A percentile compares a stretch with the other conserved stretches of the same genome.
Conservation (phyloP, 2,329 filamentous ascomycete genomes). For the Aspergillus neoniger region DNA sequence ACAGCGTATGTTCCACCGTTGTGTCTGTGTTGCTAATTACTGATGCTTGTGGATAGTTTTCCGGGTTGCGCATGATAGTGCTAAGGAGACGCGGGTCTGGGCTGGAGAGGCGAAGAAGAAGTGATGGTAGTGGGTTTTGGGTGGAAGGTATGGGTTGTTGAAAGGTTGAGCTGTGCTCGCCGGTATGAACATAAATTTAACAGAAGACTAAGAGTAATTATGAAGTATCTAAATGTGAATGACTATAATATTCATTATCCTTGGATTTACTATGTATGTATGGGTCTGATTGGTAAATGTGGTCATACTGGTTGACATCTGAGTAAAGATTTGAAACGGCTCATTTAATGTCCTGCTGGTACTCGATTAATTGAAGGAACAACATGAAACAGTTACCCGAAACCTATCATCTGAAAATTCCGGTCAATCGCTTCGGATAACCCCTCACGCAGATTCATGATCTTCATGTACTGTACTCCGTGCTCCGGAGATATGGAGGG, state of each 20-base stretch:
- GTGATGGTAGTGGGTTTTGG: slow-evolving; percentile 23
- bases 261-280: too few relatives aligned
- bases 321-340: too few relatives aligned
- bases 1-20: slow-evolving; percentile 48
- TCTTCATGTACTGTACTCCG: not conserved
- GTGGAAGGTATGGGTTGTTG: slow-evolving; percentile 2
- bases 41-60: slow-evolving; percentile 56
- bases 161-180: slow-evolving; percentile 31
- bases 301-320: too few relatives aligned
- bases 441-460: not conserved
- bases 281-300: too few relatives aligned
- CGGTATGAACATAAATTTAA: slow-evolving; percentile 7
- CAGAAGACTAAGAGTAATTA: not conserved
- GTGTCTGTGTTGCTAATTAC: slow-evolving; percentile 6
- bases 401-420: not conserved
- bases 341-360: not conserved
- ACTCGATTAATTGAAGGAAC: not conserved
- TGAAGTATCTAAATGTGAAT: not conserved
- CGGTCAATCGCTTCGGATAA: not conserved
- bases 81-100: slow-evolving; percentile 70
- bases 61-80: slow-evolving; percentile 71
- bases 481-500: not conserved
- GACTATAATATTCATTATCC: not conserved
- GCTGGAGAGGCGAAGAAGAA: slow-evolving; percentile 62
- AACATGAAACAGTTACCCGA: not conserved